phyloP scores from a whole-genome alignment of 164 flowering plant species.

The Chimonanthus praecox region DNA sequence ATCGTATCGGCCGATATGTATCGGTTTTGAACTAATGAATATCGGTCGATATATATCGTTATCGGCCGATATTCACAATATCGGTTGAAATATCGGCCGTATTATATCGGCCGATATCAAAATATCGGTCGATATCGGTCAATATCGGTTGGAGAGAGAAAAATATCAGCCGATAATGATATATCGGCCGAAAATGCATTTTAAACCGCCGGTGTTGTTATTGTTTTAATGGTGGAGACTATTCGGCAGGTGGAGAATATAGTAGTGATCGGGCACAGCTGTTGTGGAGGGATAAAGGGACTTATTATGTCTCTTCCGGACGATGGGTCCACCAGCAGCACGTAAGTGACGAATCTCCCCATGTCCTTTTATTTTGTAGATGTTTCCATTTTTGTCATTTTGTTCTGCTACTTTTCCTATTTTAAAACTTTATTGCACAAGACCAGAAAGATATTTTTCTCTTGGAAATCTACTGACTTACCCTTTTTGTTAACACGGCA shows the following conservation, averaged over 20 bases:
- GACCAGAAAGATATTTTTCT: constrained; percentile 17
- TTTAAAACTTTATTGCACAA: neutral
- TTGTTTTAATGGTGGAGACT: neutral
- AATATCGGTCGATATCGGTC: no score
- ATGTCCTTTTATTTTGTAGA: neutral
- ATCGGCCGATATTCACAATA: no score
- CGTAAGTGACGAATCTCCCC: constrained; percentile 30
- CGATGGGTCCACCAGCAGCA: constrained; percentile 61
- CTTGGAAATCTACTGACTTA: constrained; percentile 71
- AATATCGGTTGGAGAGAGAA: no score
- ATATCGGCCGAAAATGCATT: no score
- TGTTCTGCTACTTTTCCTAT: neutral
- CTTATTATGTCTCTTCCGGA: constrained; percentile 86
- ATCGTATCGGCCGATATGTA: no score
- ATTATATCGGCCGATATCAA: no score
- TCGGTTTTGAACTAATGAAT: no score
- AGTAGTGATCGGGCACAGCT: constrained; percentile 84
- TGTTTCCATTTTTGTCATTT: neutral
- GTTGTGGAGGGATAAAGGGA: constrained; percentile 92
- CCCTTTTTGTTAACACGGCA: constrained; percentile 92
- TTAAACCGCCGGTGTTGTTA: no score
- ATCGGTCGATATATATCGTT: no score
- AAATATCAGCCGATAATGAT: no score
- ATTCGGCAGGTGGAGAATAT: constrained; percentile 75
- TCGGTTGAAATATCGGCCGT: no score